phyloP scores from a whole-genome alignment of 2,329 filamentous ascomycete species.

The Diaporthe velutina region DNA sequence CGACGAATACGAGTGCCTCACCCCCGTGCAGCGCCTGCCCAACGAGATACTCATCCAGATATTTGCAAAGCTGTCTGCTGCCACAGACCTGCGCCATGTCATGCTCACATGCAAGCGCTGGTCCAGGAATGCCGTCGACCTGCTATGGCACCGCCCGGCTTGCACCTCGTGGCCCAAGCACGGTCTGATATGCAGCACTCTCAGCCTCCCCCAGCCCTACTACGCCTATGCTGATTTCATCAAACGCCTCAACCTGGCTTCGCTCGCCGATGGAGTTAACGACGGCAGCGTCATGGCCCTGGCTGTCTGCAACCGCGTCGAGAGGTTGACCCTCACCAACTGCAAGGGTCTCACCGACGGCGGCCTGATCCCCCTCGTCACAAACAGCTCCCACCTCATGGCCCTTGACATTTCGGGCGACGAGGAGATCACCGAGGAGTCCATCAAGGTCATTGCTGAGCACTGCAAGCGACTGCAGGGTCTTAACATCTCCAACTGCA shows the following conservation, averaged over 20 bases:
- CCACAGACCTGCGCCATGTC: slow-evolving; percentile 84
- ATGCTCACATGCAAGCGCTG: slow-evolving; percentile 96
- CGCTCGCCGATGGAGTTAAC: slow-evolving; percentile 80
- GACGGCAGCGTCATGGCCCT: slow-evolving; percentile 91
- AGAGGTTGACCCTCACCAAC: slow-evolving; percentile 92
- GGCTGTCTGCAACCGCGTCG: slow-evolving; percentile 87
- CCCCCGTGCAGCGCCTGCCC: slow-evolving; percentile 87
- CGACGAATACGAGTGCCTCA: slow-evolving; percentile 75
- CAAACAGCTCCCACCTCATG: slow-evolving; percentile 83
- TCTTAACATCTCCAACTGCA: slow-evolving; percentile 90
- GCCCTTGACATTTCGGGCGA: slow-evolving; percentile 92
- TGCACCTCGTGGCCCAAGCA: slow-evolving; percentile 91
- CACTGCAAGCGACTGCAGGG: slow-evolving; percentile 91
- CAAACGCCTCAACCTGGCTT: slow-evolving; percentile 90
- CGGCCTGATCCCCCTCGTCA: slow-evolving; percentile 83
- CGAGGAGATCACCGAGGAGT: slow-evolving; percentile 85
- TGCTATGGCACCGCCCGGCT: slow-evolving; percentile 93
- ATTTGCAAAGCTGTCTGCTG: slow-evolving; percentile 84
- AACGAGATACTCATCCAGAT: slow-evolving; percentile 95
- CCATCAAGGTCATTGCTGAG: slow-evolving; percentile 81
- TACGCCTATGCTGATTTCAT: slow-evolving; percentile 93
- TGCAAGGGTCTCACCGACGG: slow-evolving; percentile 88
- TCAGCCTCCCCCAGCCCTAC: slow-evolving; percentile 79
- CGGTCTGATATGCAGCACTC: slow-evolving; percentile 82
- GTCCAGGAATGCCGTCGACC: slow-evolving; percentile 91